phyloP scores from a whole-genome alignment of 164 flowering plant species.

The Stephania japonica region DNA sequence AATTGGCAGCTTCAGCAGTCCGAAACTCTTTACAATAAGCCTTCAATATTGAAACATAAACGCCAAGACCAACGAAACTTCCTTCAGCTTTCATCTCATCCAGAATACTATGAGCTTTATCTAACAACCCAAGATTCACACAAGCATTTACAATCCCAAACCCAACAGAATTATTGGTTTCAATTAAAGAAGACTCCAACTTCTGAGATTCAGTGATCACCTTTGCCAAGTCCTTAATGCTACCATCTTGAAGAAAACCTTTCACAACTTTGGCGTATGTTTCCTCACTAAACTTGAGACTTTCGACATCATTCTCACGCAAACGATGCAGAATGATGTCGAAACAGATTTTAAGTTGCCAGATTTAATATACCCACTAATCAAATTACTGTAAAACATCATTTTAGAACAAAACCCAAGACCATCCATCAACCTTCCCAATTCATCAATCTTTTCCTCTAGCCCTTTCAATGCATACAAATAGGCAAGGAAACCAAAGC shows the following conservation, averaged over 20 bases:
- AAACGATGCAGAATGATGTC: constrained; percentile 37
- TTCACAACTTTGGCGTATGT: constrained; percentile 54
- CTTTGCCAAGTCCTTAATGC: constrained; percentile 46
- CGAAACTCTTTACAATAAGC: constrained; percentile 78
- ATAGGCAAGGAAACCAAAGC: constrained; percentile 76
- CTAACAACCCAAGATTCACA: constrained; percentile 57
- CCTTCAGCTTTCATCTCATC: constrained; percentile 85
- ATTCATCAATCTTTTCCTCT: constrained; percentile 53
- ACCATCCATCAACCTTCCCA: constrained; percentile 49
- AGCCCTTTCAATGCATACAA: constrained; percentile 77
- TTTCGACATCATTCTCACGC: constrained; percentile 29
- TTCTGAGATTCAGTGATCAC: constrained; percentile 70
- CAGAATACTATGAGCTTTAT: constrained; percentile 73
- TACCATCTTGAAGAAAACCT: constrained; percentile 53
- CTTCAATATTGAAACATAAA: constrained; percentile 77
- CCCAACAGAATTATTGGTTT: constrained; percentile 56
- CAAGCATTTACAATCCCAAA: constrained; percentile 78
- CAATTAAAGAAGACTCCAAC: constrained; percentile 40
- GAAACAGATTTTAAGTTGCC: constrained; percentile 50
- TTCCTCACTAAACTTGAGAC: constrained; percentile 39
- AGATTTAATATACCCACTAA: constrained; percentile 67
- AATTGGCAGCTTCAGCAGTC: constrained; percentile 84
- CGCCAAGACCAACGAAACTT: constrained; percentile 67
- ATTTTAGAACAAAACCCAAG: constrained; percentile 42
- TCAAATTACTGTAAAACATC: constrained; percentile 44